phyloP scores from a whole-genome alignment of 148 eudicot species.

The Vaccinium darrowii region DNA sequence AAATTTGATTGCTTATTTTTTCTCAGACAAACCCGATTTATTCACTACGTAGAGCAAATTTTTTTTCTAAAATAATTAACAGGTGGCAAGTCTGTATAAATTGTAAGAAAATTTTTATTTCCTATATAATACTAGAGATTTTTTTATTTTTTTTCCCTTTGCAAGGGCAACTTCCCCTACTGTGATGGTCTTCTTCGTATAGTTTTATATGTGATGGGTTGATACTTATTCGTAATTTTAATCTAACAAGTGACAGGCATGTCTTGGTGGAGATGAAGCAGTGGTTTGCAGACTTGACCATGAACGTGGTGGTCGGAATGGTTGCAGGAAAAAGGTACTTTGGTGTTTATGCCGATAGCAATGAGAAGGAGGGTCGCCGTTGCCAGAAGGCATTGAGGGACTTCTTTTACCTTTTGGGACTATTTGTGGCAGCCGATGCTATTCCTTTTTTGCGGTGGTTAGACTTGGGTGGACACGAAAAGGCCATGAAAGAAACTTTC shows the following conservation, averaged over 20 bases:
- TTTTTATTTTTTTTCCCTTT: too few species aligned
- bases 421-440: background rate
- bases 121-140: too few species aligned
- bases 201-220: background rate
- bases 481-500: slow-evolving; percentile 11
- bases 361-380: background rate
- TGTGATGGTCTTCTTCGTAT: too few species aligned
- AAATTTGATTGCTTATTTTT: too few species aligned
- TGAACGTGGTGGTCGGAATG: slow-evolving; percentile 11
- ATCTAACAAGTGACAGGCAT: background rate
- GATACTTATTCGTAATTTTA: background rate
- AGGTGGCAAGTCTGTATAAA: too few species aligned
- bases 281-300: slow-evolving; percentile 5
- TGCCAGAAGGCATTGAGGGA: background rate
- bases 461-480: slow-evolving; percentile 25
- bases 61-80: too few species aligned
- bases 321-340: background rate
- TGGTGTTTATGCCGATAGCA: background rate
- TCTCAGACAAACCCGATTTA: too few species aligned
- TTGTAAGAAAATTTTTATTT: too few species aligned
- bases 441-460: slow-evolving; percentile 22
- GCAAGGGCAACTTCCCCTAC: too few species aligned
- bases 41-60: too few species aligned
- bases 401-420: background rate
- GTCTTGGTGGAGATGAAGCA: slow-evolving; percentile 17